A percentile compares a stretch with the other conserved stretches of the same genome.
Evolutionary conservation across 208 protist species (phyloP).

Genomic region (Leishmania tropica): DNA sequence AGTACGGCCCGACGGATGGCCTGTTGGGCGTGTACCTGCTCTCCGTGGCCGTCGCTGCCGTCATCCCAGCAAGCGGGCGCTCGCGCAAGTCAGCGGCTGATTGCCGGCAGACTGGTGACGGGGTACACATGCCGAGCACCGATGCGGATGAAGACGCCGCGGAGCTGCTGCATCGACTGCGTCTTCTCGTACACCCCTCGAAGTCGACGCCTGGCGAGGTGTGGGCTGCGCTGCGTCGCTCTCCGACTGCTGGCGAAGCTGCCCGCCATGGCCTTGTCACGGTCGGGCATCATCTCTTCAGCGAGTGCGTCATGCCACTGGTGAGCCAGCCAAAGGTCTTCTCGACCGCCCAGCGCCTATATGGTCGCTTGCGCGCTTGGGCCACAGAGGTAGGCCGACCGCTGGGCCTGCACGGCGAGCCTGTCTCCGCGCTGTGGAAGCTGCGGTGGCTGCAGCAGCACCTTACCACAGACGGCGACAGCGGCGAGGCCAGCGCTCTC

Average conservation of each 20-base stretch:
- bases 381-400: conserved; percentile 29
- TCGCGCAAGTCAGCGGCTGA: background rate
- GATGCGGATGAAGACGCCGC: background rate
- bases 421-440: conserved; percentile 28
- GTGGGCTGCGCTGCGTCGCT: conserved; percentile 25
- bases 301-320: conserved; percentile 19
- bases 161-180: conserved; percentile 13
- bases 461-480: background rate
- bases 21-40: conserved; percentile 60
- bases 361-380: conserved; percentile 31
- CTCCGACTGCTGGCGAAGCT: conserved; percentile 6
- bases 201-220: conserved; percentile 7
- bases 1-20: conserved; percentile 60
- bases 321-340: conserved; percentile 4
- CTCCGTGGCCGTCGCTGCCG: conserved; percentile 26
- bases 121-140: background rate
- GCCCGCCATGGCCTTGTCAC: conserved; percentile 47
- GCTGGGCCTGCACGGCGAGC: conserved; percentile 24
- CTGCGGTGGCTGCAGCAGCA: conserved; percentile 26
- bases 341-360: conserved; percentile 30
- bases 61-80: background rate
- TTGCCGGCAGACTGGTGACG: background rate
- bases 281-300: conserved; percentile 29
- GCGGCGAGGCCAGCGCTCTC: background rate
- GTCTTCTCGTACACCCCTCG: conserved; percentile 1